Evolutionary conservation across 2,329 filamentous ascomycete species (phyloP).

Genomic region (Penicillium sclerotiorum): DNA sequence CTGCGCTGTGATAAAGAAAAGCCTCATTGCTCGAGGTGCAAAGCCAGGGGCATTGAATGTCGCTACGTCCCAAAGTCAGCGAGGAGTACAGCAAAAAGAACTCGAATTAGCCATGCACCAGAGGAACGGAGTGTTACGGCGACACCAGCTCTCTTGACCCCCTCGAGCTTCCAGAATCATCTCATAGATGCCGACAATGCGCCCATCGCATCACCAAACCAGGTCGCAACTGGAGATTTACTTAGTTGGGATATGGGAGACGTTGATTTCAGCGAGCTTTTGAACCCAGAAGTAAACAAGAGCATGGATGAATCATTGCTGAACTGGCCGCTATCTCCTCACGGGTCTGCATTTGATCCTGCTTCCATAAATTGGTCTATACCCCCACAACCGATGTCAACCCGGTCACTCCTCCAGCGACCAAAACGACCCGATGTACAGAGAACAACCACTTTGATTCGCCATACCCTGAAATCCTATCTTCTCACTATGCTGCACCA

Average conservation of each 20-base stretch:
- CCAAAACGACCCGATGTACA: constrained; percentile 13
- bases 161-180: not conserved
- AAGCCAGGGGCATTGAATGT: constrained; percentile 38
- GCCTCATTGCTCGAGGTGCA: constrained; percentile 45
- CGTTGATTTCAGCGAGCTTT: not conserved
- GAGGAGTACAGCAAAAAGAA: constrained; percentile 7
- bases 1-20: constrained; percentile 41
- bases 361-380: not conserved
- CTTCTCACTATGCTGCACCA: constrained; percentile 45
- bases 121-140: not conserved
- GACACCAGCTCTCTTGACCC: not conserved
- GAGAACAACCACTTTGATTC: constrained; percentile 41
- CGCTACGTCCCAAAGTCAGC: constrained; percentile 34
- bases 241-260: not conserved
- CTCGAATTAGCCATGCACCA: not conserved
- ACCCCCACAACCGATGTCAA: not conserved
- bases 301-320: not conserved
- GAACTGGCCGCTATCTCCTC: not conserved
- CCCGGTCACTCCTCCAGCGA: constrained; percentile 1
- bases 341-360: not conserved
- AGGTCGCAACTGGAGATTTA: not conserved
- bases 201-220: not conserved
- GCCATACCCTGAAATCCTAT: constrained; percentile 48
- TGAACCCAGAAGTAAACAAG: not conserved
- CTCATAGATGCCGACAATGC: not conserved